Evolutionary conservation across 345 rosid genomes (phyloP).

Genomic region (Raphanus sativus): DNA sequence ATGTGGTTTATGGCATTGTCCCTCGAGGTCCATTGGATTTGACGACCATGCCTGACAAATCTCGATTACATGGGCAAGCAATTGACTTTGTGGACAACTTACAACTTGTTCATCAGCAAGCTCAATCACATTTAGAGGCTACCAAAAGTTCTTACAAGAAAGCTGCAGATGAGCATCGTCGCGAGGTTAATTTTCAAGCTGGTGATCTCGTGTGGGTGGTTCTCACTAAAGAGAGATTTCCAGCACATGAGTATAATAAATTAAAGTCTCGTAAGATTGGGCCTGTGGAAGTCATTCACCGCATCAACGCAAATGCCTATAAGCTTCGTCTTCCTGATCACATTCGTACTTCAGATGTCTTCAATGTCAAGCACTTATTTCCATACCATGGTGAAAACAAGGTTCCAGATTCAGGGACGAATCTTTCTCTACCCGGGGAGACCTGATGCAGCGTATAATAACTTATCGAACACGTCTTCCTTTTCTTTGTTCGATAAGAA

Average conservation of each 20-base stretch:
- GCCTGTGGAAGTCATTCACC: not conserved
- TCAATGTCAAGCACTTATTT: not conserved
- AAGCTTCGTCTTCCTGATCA: not conserved
- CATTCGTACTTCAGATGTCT: not conserved
- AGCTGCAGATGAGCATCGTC: too few relatives aligned
- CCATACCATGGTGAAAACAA: not conserved
- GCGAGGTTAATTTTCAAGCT: too few relatives aligned
- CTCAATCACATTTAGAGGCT: too few relatives aligned
- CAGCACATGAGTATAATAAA: not conserved
- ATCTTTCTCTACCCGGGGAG: not conserved
- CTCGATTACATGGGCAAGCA: too few relatives aligned
- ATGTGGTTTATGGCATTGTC: not conserved
- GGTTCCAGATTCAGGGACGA: not conserved
- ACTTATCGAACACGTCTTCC: not conserved
- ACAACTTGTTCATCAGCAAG: too few relatives aligned
- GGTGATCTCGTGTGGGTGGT: not conserved
- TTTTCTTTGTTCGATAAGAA: not conserved
- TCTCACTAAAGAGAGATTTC: not conserved
- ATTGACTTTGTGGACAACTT: too few relatives aligned
- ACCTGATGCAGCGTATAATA: not conserved
- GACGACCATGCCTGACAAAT: too few relatives aligned
- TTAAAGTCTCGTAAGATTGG: not conserved
- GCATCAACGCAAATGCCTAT: not conserved
- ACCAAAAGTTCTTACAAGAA: too few relatives aligned
- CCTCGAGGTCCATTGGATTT: not conserved